Conservation (phyloP, 495 filamentous ascomycete species). For the Podospora bellae-mahoneyi region DNA sequence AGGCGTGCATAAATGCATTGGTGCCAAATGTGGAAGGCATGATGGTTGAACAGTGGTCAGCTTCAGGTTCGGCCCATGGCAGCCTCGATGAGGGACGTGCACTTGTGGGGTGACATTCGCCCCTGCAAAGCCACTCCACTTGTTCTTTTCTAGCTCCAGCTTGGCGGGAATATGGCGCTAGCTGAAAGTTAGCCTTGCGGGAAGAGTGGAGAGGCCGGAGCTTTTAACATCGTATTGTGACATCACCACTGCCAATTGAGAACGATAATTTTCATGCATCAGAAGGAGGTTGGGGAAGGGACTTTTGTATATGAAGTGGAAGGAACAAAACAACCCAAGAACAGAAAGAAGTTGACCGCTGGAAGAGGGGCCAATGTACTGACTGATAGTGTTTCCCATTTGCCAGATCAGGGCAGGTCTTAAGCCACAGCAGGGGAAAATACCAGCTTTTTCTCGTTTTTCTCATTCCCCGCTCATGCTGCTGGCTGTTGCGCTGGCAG, state of each 20-base stretch:
- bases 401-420: background rate
- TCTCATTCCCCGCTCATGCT: background rate
- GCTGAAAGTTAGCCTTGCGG: background rate
- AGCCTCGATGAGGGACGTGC: background rate
- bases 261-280: background rate
- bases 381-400: background rate
- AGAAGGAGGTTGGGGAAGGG: background rate
- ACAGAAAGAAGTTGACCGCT: background rate
- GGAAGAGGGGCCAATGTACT: background rate
- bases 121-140: background rate
- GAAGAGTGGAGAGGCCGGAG: background rate
- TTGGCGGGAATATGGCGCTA: background rate
- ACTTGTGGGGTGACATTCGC: background rate
- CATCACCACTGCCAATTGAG: slow-evolving; percentile 9
- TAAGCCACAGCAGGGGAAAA: background rate
- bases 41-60: background rate
- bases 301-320: background rate
- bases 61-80: background rate
- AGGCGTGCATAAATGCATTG: background rate
- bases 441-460: too few species aligned
- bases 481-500: background rate
- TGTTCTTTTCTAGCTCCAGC: background rate
- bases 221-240: slow-evolving; percentile 9
- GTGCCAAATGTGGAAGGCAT: background rate
- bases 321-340: background rate